Evolutionary conservation across 805 yeast species (phyloP).

Genomic region (Candida anglica): DNA sequence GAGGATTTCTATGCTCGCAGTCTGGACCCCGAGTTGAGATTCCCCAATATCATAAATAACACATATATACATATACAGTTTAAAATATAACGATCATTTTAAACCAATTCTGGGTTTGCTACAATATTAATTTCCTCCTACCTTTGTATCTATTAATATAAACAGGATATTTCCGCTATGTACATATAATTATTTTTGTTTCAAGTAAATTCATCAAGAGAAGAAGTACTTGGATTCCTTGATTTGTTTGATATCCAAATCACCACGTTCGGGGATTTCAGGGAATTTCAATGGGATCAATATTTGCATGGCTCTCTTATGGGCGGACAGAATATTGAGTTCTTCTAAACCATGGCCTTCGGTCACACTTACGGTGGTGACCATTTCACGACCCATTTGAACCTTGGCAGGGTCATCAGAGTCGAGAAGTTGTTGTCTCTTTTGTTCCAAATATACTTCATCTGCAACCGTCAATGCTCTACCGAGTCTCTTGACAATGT

Average conservation of each 20-base stretch:
- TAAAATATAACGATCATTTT: too few relatives aligned
- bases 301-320: conserved; percentile 34
- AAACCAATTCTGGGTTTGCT: too few relatives aligned
- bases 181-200: too few relatives aligned
- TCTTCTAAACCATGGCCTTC: conserved; percentile 26
- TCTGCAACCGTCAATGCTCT: conserved; percentile 62
- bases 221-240: conserved; percentile 80
- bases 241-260: conserved; percentile 73
- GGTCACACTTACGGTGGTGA: conserved; percentile 66
- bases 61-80: too few relatives aligned
- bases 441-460: conserved; percentile 68
- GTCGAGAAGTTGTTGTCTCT: conserved; percentile 51
- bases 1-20: neutral
- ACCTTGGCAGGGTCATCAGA: conserved; percentile 49
- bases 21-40: too few relatives aligned
- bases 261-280: conserved; percentile 72
- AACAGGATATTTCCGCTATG: too few relatives aligned
- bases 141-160: too few relatives aligned
- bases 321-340: conserved; percentile 15
- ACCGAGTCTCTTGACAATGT: conserved; percentile 46
- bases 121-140: too few relatives aligned
- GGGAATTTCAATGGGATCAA: conserved; percentile 72
- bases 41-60: too few relatives aligned
- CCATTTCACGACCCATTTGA: conserved; percentile 50
- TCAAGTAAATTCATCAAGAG: too few relatives aligned